Conservation (phyloP, 805 yeast species). For the Candida ascalaphidarum region DNA sequence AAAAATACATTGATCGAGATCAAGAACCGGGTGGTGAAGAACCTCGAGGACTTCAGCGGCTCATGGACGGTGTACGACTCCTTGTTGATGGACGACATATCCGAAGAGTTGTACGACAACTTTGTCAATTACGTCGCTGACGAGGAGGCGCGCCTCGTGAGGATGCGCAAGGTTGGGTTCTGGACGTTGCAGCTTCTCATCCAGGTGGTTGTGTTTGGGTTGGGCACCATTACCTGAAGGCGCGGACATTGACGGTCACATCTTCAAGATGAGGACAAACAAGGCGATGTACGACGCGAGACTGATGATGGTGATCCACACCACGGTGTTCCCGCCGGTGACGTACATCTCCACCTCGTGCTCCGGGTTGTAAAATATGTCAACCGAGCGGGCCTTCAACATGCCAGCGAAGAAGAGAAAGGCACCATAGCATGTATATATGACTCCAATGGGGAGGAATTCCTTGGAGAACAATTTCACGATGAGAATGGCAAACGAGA, state of each 20-base stretch:
- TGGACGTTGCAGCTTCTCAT: conserved; percentile 85
- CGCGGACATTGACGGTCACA: conserved; percentile 18
- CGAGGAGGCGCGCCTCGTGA: conserved; percentile 63
- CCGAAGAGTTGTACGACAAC: conserved; percentile 83
- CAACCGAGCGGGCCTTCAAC: conserved; percentile 23
- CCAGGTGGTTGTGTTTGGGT: conserved; percentile 74
- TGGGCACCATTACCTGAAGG: conserved; percentile 46
- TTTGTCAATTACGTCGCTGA: conserved; percentile 84
- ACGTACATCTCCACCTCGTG: conserved; percentile 35
- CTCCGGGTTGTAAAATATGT: conserved; percentile 27
- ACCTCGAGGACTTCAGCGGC: conserved; percentile 80
- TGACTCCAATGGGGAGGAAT: conserved; percentile 58
- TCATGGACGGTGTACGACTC: conserved; percentile 96
- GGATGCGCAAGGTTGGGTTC: conserved; percentile 80
- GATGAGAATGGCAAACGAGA: conserved; percentile 58
- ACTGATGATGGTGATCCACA: conserved; percentile 44
- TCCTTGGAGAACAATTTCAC: conserved; percentile 57
- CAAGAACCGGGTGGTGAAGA: conserved; percentile 72
- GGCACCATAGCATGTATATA: conserved; percentile 55
- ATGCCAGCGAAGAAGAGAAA: conserved; percentile 31
- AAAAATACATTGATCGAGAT: conserved; percentile 85
- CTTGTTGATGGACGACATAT: conserved; percentile 81
- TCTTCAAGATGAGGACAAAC: conserved; percentile 39
- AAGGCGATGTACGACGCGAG: conserved; percentile 42
- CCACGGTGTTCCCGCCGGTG: conserved; percentile 56